These are phyloP conservation scores for Westerdykella aurantiaca DNA, from an alignment of 2,329 filamentous ascomycete genomes.

Conservation along the genomic window DNA sequence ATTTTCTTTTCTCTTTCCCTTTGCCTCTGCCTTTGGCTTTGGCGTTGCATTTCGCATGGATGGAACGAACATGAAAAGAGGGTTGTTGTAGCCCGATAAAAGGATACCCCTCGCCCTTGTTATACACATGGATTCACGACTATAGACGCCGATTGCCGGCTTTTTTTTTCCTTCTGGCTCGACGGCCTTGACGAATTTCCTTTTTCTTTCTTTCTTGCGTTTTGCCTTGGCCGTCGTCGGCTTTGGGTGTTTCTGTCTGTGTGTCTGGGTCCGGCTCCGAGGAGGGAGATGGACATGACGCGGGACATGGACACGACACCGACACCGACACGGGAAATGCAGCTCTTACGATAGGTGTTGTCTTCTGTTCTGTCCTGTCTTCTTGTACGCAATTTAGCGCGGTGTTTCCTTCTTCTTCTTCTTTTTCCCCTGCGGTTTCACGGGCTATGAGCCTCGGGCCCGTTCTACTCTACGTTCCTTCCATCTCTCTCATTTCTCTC, in stretches of 20 bases:
- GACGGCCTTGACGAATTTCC: conserved; percentile 23
- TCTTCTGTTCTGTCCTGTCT: neutral
- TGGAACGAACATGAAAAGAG: neutral
- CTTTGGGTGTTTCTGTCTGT: neutral
- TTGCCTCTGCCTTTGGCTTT: too few relatives aligned
- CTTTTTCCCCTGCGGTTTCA: too few relatives aligned
- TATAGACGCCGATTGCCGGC: conserved; percentile 24
- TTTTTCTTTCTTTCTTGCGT: conserved; percentile 8
- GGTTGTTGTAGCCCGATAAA: conserved; percentile 19
- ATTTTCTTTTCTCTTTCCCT: neutral
- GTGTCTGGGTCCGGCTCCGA: neutral
- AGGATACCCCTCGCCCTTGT: conserved; percentile 27
- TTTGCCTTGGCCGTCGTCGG: neutral
- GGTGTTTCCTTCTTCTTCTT: neutral
- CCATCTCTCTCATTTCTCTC: too few relatives aligned
- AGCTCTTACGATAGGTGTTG: too few relatives aligned
- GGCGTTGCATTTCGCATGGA: too few relatives aligned
- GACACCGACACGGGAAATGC: too few relatives aligned
- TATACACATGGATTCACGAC: conserved; percentile 34
- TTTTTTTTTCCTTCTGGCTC: conserved; percentile 6
- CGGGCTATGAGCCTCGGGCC: too few relatives aligned
- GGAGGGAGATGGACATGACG: too few relatives aligned
- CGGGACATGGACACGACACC: too few relatives aligned
- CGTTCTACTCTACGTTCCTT: too few relatives aligned
- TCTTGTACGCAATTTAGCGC: neutral